Evolutionary conservation across 2,329 filamentous ascomycete species (phyloP).

Genomic region (Talaromyces sp.): DNA sequence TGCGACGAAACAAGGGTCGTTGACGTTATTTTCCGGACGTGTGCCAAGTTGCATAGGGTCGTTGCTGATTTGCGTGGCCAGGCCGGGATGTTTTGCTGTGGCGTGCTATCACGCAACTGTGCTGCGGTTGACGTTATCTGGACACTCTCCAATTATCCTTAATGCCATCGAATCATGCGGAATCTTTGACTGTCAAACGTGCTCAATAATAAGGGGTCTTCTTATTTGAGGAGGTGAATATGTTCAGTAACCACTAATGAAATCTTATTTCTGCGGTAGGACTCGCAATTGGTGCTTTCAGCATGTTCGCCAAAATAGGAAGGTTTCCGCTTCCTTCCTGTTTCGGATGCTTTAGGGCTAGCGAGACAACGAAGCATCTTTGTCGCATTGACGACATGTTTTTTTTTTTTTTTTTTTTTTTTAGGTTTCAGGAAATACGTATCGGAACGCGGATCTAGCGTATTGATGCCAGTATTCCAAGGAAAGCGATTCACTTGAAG

Average conservation of each 20-base stretch:
- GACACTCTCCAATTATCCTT: neutral
- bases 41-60: neutral
- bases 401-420: too few species aligned
- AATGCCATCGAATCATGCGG: neutral
- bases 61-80: neutral
- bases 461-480: neutral
- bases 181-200: neutral
- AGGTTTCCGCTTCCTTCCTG: neutral
- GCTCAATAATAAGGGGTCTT: neutral
- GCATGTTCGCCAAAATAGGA: neutral
- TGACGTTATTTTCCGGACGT: constrained; percentile 22
- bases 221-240: neutral
- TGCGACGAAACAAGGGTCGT: constrained; percentile 19
- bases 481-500: neutral
- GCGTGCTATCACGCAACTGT: constrained; percentile 27
- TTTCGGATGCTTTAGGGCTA: constrained; percentile 5
- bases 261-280: too few species aligned
- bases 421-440: neutral
- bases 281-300: neutral
- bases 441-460: neutral
- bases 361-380: neutral
- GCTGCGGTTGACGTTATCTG: constrained; percentile 25
- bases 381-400: neutral
- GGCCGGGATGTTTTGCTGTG: neutral
- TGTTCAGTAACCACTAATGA: too few species aligned